Evolutionary conservation across 148 eudicot species (phyloP).

Genomic region (Euryodendron excelsum): DNA sequence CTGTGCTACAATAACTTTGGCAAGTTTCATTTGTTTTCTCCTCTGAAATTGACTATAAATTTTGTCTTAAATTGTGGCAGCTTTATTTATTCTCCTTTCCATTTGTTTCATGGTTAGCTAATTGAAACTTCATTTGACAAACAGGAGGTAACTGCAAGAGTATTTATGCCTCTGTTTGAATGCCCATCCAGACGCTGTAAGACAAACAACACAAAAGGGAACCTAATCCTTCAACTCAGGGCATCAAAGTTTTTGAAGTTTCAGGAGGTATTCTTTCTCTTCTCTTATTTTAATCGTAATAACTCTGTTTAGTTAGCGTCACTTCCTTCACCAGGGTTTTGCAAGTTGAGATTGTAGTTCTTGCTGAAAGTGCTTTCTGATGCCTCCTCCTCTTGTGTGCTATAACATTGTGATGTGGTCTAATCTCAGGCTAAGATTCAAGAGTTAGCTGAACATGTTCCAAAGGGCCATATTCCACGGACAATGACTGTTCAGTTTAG

Average conservation of each 20-base stretch:
- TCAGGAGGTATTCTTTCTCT: conserved; percentile 68
- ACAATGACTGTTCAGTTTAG: conserved; percentile 90
- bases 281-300: not conserved
- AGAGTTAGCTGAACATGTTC: conserved; percentile 96
- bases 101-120: not conserved
- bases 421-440: conserved; percentile 83
- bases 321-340: not conserved
- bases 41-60: not conserved
- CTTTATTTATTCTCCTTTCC: not conserved
- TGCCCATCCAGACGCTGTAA: conserved; percentile 86
- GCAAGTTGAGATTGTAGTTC: not conserved
- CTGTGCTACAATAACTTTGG: not conserved
- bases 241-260: conserved; percentile 96
- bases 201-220: conserved; percentile 75
- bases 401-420: not conserved
- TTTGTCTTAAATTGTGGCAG: not conserved
- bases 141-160: conserved; percentile 96
- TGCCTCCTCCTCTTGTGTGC: not conserved
- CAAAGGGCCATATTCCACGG: conserved; percentile 98
- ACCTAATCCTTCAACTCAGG: conserved; percentile 87
- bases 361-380: conserved; percentile 3
- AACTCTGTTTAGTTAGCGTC: not conserved
- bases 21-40: not conserved
- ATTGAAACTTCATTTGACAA: conserved; percentile 11
- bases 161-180: conserved; percentile 93